phyloP scores from a whole-genome alignment of 441 rosid species.

The Populus hybrid region DNA sequence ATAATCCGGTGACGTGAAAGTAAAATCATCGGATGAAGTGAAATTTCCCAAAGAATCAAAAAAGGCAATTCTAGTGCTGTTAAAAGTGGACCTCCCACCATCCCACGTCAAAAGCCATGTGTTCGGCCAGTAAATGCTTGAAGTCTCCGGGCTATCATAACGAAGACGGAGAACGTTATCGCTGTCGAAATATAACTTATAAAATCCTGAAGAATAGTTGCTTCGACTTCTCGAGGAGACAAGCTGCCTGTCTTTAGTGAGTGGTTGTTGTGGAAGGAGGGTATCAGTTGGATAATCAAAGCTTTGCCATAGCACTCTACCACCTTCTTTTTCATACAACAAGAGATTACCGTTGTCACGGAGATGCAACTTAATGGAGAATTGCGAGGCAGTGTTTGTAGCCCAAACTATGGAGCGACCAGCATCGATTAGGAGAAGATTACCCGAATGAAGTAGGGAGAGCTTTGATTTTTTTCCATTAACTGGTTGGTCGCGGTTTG shows the following conservation, averaged over 20 bases:
- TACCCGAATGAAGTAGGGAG: slow-evolving; percentile 9
- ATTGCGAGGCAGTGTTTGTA: neutral
- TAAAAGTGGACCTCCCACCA: slow-evolving; percentile 5
- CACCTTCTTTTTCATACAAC: neutral
- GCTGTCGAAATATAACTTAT: slow-evolving; percentile 13
- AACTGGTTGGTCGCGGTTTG: slow-evolving; percentile 23
- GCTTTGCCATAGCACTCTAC: slow-evolving; percentile 20
- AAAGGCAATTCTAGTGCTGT: slow-evolving; percentile 14
- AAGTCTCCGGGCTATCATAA: slow-evolving; percentile 19
- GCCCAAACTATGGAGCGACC: slow-evolving; percentile 18
- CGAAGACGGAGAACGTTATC: slow-evolving; percentile 17
- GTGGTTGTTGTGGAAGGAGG: slow-evolving; percentile 21
- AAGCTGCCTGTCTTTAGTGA: slow-evolving; percentile 16
- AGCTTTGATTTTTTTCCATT: slow-evolving; percentile 24
- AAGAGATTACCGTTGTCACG: slow-evolving; percentile 22
- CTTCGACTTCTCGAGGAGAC: slow-evolving; percentile 16
- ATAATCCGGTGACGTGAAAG: slow-evolving; percentile 2
- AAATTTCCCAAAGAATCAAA: slow-evolving; percentile 19
- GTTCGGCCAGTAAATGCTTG: slow-evolving; percentile 25
- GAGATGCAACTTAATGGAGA: slow-evolving; percentile 6
- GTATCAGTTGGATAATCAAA: slow-evolving; percentile 26
- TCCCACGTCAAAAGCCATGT: slow-evolving; percentile 16
- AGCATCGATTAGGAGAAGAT: slow-evolving; percentile 22
- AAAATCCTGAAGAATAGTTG: slow-evolving; percentile 14
- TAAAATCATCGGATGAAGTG: slow-evolving; percentile 8